Evolutionary conservation across 2,329 filamentous ascomycete genomes (phyloP).

Genomic region (Gnomoniopsis sp.): DNA sequence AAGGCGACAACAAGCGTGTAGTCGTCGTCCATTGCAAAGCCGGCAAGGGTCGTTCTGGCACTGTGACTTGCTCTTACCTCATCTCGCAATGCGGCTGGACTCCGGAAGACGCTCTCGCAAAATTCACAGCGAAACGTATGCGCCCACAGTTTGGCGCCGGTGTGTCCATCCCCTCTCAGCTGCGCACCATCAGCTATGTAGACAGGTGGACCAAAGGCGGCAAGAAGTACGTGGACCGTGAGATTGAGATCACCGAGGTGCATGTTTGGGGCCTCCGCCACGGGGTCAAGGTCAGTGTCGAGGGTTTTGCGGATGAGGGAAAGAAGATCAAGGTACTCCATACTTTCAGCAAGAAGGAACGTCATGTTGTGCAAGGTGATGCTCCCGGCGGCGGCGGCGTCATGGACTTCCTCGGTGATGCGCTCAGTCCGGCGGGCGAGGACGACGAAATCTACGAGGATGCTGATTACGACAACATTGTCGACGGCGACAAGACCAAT

Average conservation of each 20-base stretch:
- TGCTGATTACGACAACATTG: constrained; percentile 20
- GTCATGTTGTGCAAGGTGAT: constrained; percentile 61
- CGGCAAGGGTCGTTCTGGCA: constrained; percentile 90
- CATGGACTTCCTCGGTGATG: constrained; percentile 49
- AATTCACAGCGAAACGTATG: constrained; percentile 82
- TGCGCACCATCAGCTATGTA: constrained; percentile 84
- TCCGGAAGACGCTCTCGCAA: constrained; percentile 47
- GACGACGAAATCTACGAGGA: constrained; percentile 34
- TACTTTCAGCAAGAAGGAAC: constrained; percentile 71
- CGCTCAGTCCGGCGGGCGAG: constrained; percentile 23
- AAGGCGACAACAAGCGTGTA: constrained; percentile 49
- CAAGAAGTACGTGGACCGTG: constrained; percentile 78
- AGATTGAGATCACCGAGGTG: constrained; percentile 81
- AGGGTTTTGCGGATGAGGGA: constrained; percentile 85
- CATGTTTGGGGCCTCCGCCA: constrained; percentile 86
- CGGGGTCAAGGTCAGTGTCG: constrained; percentile 82
- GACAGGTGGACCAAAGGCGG: constrained; percentile 74
- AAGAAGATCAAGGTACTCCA: constrained; percentile 82
- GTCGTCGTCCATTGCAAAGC: constrained; percentile 96
- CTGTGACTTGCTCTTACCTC: constrained; percentile 81
- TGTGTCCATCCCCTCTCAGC: constrained; percentile 88
- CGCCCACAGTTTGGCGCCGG: constrained; percentile 82
- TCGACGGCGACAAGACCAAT: neutral
- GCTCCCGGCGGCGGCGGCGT: constrained; percentile 47
- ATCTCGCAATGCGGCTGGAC: constrained; percentile 76